A percentile compares a stretch with the other conserved stretches of the same genome.
These are phyloP conservation scores for Crepidotus variabilis DNA, from an alignment of 768 basidiomycete species.

Conservation along the genomic window DNA sequence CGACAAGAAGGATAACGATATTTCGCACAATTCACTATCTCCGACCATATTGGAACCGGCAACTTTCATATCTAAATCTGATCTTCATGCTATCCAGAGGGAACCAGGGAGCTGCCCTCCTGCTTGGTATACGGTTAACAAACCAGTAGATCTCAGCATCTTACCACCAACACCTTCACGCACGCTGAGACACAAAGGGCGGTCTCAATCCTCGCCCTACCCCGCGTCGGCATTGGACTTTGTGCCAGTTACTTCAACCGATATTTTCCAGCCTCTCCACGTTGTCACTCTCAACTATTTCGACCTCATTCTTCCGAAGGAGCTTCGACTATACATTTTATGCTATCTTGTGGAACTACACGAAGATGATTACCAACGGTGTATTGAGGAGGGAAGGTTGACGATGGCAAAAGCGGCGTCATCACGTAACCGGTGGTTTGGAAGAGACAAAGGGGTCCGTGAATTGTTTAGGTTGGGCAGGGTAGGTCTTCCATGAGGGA, in stretches of 20 bases:
- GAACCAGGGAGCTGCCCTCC: constrained; percentile 18
- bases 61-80: constrained; percentile 9
- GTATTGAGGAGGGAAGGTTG: constrained; percentile 49
- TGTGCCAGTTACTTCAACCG: constrained; percentile 44
- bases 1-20: constrained; percentile 9
- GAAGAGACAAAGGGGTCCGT: constrained; percentile 65
- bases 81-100: constrained; percentile 11
- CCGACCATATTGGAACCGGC: constrained; percentile 7
- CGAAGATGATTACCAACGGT: constrained; percentile 51
- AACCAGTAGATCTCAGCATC: constrained; percentile 10
- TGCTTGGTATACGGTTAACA: constrained; percentile 22
- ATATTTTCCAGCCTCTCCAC: constrained; percentile 50
- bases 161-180: constrained; percentile 19
- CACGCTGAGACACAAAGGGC: constrained; percentile 43
- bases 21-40: constrained; percentile 5
- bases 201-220: constrained; percentile 63
- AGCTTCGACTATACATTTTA: constrained; percentile 63
- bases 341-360: constrained; percentile 51
- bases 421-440: constrained; percentile 68
- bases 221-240: constrained; percentile 60
- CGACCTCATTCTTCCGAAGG: constrained; percentile 66
- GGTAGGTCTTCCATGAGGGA: constrained; percentile 43
- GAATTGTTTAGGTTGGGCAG: constrained; percentile 78
- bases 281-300: constrained; percentile 54
- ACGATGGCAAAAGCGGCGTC: constrained; percentile 57